These are phyloP conservation scores for Ophiostoma novo-ulmi DNA, from an alignment of 2,329 filamentous ascomycete genomes.

Conservation along the genomic window DNA sequence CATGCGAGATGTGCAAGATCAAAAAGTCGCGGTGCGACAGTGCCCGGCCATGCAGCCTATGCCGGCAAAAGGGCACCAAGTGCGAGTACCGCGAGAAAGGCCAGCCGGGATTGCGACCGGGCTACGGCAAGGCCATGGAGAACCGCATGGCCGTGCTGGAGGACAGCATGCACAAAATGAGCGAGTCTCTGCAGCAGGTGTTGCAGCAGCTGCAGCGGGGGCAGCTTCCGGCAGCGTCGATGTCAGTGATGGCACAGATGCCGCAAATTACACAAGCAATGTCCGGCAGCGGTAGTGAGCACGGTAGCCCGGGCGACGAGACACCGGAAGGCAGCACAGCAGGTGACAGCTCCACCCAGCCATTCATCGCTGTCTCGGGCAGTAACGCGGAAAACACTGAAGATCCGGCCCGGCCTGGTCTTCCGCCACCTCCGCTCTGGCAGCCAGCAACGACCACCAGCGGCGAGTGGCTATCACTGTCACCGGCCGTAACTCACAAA, in stretches of 20 bases:
- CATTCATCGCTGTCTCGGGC: not conserved
- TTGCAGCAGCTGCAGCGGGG: constrained; percentile 15
- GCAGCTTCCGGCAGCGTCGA: not conserved
- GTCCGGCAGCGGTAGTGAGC: constrained; percentile 4
- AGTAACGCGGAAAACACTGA: not conserved
- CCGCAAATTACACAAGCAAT: not conserved
- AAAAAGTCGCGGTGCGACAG: constrained; percentile 27
- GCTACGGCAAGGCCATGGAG: constrained; percentile 26
- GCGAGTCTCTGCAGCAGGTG: constrained; percentile 21
- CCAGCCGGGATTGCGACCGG: constrained; percentile 24
- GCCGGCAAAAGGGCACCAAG: constrained; percentile 22
- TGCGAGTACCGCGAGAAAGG: constrained; percentile 24
- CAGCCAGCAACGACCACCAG: not conserved
- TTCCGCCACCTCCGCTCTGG: not conserved
- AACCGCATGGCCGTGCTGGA: constrained; percentile 21
- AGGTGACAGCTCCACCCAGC: not conserved
- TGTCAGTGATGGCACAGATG: not conserved
- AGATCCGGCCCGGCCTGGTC: not conserved
- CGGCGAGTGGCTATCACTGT: constrained; percentile 2
- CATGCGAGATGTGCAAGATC: constrained; percentile 25
- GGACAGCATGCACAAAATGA: constrained; percentile 21
- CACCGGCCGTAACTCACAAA: not conserved
- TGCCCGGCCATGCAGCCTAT: constrained; percentile 21
- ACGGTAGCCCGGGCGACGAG: constrained; percentile 1
- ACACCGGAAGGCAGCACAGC: constrained; percentile 2